Base-by-base conservation (phyloP, 805 yeast species). In the Maudiozyma saulgeensis region DNA sequence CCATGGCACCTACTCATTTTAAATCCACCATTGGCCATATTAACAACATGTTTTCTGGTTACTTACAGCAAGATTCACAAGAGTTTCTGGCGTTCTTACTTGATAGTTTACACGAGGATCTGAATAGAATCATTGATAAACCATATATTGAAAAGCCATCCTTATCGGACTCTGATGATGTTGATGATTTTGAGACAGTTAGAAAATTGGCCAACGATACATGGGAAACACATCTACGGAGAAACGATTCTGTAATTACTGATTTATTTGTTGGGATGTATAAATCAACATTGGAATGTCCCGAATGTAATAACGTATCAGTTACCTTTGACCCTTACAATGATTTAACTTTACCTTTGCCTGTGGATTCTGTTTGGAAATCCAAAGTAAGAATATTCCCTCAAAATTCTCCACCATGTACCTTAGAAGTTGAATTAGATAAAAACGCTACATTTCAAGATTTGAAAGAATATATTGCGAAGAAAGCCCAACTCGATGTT, bases 261-360 rank as follows among this genome's bases (percentile, higher is more conserved):
- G 98, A 93, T 62, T 69, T 93, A 39, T 93, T 91, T 70, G 85
- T 90, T 9, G 98, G 98, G 0, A 62, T 88, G 59, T 93, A 91
- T 64, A 87, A 90, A 66, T 88, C 96, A 1, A 89, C 96, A 0
- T 71, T 93, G 48, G 75, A 84, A 12, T 91, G 99, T 62, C 98
- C 98, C 0, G 81, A 69, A 8, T 93, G 99, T 67, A 63, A 74
- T 18, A 83, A 83, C 56, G 77, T 86, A 7, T 84, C 95, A 26
- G 76, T 91, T 25, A 90, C 97, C 0, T 93, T 90, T 68, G 99
- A 91, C 64, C 98, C 99, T 0, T 91, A 81, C 61, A 87, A 81
- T 68, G 96, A 89, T 61, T 69, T 91, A 54, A 89, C 99, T 0
- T 69, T 91, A 42, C 98, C 98, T 0, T 71, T 91, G 23, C 98